These are phyloP conservation scores for Metarhizium humberi DNA, from an alignment of 2,329 filamentous ascomycete species.

Conservation along the genomic window DNA sequence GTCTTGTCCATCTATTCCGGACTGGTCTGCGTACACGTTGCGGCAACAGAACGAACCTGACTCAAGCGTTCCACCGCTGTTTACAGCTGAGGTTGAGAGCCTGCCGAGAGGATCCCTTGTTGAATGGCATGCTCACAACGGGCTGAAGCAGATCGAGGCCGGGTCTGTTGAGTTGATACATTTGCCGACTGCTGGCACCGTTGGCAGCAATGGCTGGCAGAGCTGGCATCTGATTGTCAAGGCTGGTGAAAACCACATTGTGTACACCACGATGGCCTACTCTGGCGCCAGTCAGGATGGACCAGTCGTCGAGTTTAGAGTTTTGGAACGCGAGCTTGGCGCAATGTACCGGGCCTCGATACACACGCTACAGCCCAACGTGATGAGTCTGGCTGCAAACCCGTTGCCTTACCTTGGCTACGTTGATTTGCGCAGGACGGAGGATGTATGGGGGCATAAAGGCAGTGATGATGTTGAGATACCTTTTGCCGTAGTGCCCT, in stretches of 20 bases:
- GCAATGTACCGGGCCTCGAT: neutral
- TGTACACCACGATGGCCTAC: conserved; percentile 22
- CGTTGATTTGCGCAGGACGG: conserved; percentile 15
- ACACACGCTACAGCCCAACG: neutral
- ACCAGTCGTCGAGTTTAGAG: neutral
- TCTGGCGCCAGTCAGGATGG: neutral
- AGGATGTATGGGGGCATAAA: conserved; percentile 7
- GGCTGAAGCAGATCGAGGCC: conserved; percentile 32
- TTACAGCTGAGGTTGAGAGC: conserved; percentile 65
- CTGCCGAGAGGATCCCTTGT: conserved; percentile 66
- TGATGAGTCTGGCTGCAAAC: neutral
- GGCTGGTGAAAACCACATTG: conserved; percentile 10
- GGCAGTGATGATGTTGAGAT: conserved; percentile 1
- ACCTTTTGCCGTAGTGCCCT: conserved; percentile 22
- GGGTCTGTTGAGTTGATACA: conserved; percentile 16
- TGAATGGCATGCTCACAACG: conserved; percentile 73
- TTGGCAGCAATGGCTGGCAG: conserved; percentile 15
- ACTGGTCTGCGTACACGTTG: conserved; percentile 35
- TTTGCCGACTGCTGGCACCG: conserved; percentile 1
- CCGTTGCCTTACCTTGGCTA: conserved; percentile 22
- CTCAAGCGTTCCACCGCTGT: conserved; percentile 51
- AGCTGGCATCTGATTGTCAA: conserved; percentile 20
- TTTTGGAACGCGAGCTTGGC: neutral
- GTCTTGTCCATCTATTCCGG: conserved; percentile 31
- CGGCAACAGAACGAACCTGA: conserved; percentile 25